These are phyloP conservation scores for Breviolum minutum DNA, from an alignment of 73 alveolate genomes.

Conservation along the genomic window DNA sequence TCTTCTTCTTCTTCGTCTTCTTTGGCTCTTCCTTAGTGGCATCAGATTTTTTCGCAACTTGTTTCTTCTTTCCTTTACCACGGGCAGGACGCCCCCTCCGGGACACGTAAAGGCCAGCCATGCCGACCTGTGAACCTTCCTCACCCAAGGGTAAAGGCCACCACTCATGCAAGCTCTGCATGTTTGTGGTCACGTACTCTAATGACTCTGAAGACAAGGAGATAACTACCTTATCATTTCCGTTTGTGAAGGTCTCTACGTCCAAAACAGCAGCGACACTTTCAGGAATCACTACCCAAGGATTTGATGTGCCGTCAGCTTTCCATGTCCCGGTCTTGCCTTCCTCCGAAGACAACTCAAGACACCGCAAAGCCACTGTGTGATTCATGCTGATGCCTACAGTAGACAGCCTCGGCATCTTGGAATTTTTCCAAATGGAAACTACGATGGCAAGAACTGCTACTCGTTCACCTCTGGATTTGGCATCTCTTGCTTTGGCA, in stretches of 20 bases:
- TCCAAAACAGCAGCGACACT: not conserved
- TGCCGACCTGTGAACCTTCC: not conserved
- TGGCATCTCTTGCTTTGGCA: not conserved
- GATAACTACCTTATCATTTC: not conserved
- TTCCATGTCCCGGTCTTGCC: not conserved
- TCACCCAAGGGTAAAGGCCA: not conserved
- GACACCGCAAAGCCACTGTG: not conserved
- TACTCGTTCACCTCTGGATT: not conserved
- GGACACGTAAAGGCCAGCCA: not conserved
- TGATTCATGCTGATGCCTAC: not conserved
- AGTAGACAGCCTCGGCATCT: not conserved
- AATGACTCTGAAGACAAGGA: not conserved
- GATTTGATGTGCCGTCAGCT: not conserved
- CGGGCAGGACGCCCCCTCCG: not conserved
- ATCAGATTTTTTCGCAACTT: not conserved
- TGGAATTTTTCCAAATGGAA: not conserved
- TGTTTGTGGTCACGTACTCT: not conserved
- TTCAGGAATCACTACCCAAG: not conserved
- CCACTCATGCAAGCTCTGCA: not conserved
- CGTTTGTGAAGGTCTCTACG: not conserved
- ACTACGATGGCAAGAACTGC: not conserved
- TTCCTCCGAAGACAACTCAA: not conserved
- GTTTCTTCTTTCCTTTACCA: not conserved
- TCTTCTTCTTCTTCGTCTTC: not conserved
- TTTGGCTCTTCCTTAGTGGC: not conserved